Percentiles rank a stretch among this genome's conserved stretches.
These are phyloP conservation scores for Piper betle DNA, from an alignment of 164 flowering plant species.

Conservation along the genomic window DNA sequence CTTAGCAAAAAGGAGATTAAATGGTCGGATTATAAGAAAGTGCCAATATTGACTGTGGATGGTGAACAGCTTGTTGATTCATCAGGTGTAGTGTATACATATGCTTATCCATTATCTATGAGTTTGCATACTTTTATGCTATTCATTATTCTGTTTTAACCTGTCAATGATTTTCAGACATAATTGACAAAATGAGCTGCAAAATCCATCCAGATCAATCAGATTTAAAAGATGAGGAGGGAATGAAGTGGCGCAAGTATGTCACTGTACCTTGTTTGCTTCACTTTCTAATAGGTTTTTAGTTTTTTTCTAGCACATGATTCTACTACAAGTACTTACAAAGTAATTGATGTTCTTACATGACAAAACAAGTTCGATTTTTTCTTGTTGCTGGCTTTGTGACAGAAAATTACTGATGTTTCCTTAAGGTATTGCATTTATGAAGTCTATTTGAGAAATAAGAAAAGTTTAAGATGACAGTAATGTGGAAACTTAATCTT, in stretches of 20 bases:
- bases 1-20: conserved; percentile 86
- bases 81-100: conserved; percentile 41
- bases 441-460: no score
- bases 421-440: no score
- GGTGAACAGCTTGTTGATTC: conserved; percentile 79
- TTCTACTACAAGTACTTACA: background rate
- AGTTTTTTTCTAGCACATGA: background rate
- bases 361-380: no score
- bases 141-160: background rate
- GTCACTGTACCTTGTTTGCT: background rate
- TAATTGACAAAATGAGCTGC: conserved; percentile 41
- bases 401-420: no score
- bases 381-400: no score
- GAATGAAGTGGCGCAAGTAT: conserved; percentile 72
- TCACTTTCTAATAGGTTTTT: background rate
- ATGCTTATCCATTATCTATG: background rate
- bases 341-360: background rate
- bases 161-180: conserved; percentile 28
- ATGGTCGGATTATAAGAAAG: conserved; percentile 95
- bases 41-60: conserved; percentile 75
- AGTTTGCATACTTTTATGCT: background rate
- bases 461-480: no score
- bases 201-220: conserved; percentile 28
- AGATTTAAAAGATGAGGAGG: conserved; percentile 37
- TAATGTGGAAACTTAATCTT: no score